A percentile compares a stretch with the other conserved stretches of the same genome.
These are phyloP conservation scores for Pseudognaphalium luteoalbum DNA, from an alignment of 129 eudicot species.

Conservation along the genomic window DNA sequence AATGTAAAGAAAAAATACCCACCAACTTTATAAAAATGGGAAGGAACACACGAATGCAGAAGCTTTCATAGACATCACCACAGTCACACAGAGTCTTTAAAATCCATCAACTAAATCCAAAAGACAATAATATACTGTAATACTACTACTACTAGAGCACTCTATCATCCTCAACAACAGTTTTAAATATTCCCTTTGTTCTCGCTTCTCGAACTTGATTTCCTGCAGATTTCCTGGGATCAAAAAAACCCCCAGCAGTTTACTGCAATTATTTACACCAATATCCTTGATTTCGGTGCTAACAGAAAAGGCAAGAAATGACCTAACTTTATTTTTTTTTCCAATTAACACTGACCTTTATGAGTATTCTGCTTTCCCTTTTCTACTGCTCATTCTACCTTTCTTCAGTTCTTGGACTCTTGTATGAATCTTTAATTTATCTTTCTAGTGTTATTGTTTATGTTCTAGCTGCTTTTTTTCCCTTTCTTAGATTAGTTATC, in stretches of 20 bases:
- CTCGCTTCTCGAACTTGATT: conserved; percentile 32
- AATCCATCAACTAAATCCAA: not conserved
- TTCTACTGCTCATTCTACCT: conserved; percentile 21
- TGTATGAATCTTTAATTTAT: conserved; percentile 10
- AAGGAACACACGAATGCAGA: conserved; percentile 34
- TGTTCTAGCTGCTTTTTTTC: not conserved
- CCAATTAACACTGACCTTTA: not conserved
- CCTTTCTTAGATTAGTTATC: not conserved
- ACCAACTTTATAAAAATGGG: conserved; percentile 31
- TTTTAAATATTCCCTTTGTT: not conserved
- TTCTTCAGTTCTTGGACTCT: conserved; percentile 20
- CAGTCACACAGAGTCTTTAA: not conserved
- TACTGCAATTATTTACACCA: not conserved
- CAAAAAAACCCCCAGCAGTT: not conserved
- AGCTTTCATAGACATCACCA: conserved; percentile 20
- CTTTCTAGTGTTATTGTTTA: not conserved
- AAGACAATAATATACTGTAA: too few relatives aligned
- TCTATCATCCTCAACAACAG: conserved; percentile 9
- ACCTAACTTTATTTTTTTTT: conserved; percentile 22
- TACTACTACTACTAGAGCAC: not conserved
- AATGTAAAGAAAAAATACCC: not conserved
- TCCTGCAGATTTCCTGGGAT: conserved; percentile 25
- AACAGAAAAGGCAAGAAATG: conserved; percentile 29
- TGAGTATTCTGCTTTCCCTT: not conserved
- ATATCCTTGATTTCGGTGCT: conserved; percentile 18